phyloP scores from a whole-genome alignment of 2,329 filamentous ascomycete genomes.

The Phyllosticta citribraziliensis region DNA sequence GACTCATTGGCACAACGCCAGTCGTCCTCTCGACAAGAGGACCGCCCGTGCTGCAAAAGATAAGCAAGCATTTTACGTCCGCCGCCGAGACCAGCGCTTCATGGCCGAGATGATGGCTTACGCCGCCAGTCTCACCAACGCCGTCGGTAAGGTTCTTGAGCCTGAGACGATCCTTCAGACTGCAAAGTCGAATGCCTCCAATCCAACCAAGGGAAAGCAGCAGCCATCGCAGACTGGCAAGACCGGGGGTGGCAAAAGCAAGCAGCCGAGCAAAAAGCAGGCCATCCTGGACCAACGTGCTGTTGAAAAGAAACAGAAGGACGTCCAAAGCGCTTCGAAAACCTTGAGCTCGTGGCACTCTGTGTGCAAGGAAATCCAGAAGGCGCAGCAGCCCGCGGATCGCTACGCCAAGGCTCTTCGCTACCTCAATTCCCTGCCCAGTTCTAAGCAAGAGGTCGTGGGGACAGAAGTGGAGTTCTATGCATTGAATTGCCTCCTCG shows the following conservation, averaged over 20 bases:
- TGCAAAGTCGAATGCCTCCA: conserved; percentile 11
- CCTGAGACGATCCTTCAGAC: conserved; percentile 48
- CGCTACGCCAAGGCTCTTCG: conserved; percentile 42
- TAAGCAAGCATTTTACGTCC: conserved; percentile 27
- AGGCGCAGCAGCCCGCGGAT: conserved; percentile 31
- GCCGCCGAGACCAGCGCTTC: conserved; percentile 49
- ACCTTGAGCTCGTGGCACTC: conserved; percentile 37
- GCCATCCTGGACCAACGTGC: conserved; percentile 35
- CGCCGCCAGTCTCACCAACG: conserved; percentile 59
- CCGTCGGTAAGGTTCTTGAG: conserved; percentile 51
- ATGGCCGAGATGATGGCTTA: conserved; percentile 61
- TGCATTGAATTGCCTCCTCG: conserved; percentile 39
- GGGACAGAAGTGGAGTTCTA: conserved; percentile 40
- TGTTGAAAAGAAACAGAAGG: conserved; percentile 31
- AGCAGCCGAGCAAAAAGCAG: conserved; percentile 24
- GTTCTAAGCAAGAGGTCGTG: conserved; percentile 30
- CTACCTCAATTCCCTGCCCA: conserved; percentile 36
- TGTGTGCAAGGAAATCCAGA: conserved; percentile 36
- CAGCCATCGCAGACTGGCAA: background rate
- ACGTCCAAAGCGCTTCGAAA: conserved; percentile 31
- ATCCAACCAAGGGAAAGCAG: background rate
- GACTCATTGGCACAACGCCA: conserved; percentile 55
- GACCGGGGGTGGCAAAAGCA: conserved; percentile 1
- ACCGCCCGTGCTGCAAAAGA: conserved; percentile 21
- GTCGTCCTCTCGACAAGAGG: conserved; percentile 39